Percentiles rank a stretch among this genome's conserved stretches.
Conservation (phyloP, 164 flowering plant genomes). For the Chimonanthus salicifolius region DNA sequence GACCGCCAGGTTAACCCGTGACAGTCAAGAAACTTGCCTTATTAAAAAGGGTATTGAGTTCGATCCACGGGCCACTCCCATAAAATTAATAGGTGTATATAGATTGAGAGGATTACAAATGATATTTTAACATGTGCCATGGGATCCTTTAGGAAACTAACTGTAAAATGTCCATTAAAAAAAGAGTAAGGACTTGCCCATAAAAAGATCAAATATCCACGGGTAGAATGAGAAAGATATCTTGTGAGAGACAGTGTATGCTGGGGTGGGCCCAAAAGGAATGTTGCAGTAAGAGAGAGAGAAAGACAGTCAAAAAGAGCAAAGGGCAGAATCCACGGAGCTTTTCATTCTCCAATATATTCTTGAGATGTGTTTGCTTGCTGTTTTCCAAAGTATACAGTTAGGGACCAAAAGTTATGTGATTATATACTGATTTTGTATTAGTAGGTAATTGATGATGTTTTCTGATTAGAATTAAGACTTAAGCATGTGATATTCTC, state of each 20-base stretch:
- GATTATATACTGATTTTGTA: neutral
- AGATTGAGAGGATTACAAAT: too few relatives aligned
- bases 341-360: slow-evolving; percentile 56
- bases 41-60: too few relatives aligned
- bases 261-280: slow-evolving; percentile 25
- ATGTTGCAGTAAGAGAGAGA: slow-evolving; percentile 21
- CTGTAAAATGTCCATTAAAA: neutral
- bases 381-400: slow-evolving; percentile 6
- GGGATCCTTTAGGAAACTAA: neutral
- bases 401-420: slow-evolving; percentile 2
- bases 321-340: slow-evolving; percentile 44
- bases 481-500: too few relatives aligned
- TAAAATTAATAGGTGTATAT: too few relatives aligned
- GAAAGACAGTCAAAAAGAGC: slow-evolving; percentile 27
- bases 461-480: too few relatives aligned
- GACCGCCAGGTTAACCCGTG: too few relatives aligned
- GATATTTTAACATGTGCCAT: too few relatives aligned
- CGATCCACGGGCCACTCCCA: too few relatives aligned
- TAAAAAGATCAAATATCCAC: neutral
- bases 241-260: slow-evolving; percentile 24
- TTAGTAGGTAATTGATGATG: too few relatives aligned
- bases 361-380: slow-evolving; percentile 20
- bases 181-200: neutral
- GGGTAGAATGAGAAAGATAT: slow-evolving; percentile 1
- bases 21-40: too few relatives aligned